These are phyloP conservation scores for Tetrastigma voinierianum DNA, from an alignment of 164 flowering plant species.

Conservation along the genomic window DNA sequence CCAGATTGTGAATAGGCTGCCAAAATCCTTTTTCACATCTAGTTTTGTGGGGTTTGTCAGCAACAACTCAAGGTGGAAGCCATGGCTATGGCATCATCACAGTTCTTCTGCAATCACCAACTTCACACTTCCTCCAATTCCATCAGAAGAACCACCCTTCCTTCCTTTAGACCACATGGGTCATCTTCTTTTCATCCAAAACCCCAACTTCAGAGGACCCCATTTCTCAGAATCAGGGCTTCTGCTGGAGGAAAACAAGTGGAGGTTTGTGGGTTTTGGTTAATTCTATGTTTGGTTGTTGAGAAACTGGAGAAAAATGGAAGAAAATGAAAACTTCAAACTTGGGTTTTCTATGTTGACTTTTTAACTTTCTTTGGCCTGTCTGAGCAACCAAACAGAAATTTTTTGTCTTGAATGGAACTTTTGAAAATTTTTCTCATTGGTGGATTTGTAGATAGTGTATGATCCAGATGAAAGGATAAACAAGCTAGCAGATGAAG, in stretches of 20 bases:
- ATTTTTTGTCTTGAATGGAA: background rate
- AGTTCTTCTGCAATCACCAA: slow-evolving; percentile 24
- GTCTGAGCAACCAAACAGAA: background rate
- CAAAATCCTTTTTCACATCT: too few species aligned
- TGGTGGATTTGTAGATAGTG: slow-evolving; percentile 48
- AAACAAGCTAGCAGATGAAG: slow-evolving; percentile 76
- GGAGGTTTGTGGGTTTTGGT: slow-evolving; percentile 38
- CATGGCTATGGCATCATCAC: slow-evolving; percentile 44
- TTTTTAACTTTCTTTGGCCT: background rate
- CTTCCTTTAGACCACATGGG: slow-evolving; percentile 28
- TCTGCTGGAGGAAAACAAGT: slow-evolving; percentile 50
- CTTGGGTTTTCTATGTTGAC: background rate
- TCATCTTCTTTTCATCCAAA: slow-evolving; percentile 17
- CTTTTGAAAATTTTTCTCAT: background rate
- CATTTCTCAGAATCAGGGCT: slow-evolving; percentile 36
- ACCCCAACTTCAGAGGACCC: slow-evolving; percentile 27
- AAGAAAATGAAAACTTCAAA: background rate
- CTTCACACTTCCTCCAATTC: slow-evolving; percentile 26
- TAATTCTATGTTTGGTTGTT: too few species aligned
- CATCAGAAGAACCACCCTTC: slow-evolving; percentile 12
- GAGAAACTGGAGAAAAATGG: too few species aligned
- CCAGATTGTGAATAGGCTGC: too few species aligned
- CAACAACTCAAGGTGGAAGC: too few species aligned
- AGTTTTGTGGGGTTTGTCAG: too few species aligned
- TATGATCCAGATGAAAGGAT: slow-evolving; percentile 74